Base-by-base conservation (phyloP, 2,329 filamentous ascomycete species). In the Fusarium kyushuense region DNA sequence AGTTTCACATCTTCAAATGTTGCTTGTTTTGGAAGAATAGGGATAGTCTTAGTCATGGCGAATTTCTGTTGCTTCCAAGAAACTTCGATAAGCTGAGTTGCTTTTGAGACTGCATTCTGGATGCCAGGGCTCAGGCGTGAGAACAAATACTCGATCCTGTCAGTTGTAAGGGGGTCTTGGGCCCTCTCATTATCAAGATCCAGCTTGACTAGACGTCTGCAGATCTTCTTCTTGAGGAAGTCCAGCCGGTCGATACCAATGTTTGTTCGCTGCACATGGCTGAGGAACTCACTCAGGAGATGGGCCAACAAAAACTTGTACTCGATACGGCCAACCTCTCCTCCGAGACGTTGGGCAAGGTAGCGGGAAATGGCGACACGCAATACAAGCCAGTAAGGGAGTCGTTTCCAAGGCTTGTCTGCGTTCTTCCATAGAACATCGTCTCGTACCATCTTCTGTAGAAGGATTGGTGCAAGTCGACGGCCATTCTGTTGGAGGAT, bases 371-470 rank as follows among this genome's bases (percentile, higher is more conserved):
- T 72, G 0, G 82, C 80, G 10, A 92, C 88, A 1, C 89, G 85
- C 16, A 92, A 74, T 1, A 89, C 79, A 0, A 92, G 83, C 85
- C 89, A 93, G 51, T 86, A 83, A 0, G 90, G 84, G 6, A 84
- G 84, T 38, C 90, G 79, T 23, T 90, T 82, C 90, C 90, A 93
- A 0, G 89, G 90, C 2, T 79, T 77, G 3, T 81, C 76, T 0
- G 83, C 80, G 2, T 83, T 75, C 2, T 78, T 73, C 77, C 86
- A 85, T 25, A 81, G 82, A 0, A 91, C 84, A 27, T 90, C 88
- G 51, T 92, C 90, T 2, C 86, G 82, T 2, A 91, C 82, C 14
- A 70, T 82, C 73, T 92, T 92, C 1, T 80, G 79, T 2, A 90
- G 73, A 0, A 81, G 27, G 0, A 76, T 70, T 0, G 83, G 77